Conservation (phyloP, 1,284 basidiomycete species). For the Retiboletus flavoniger region DNA sequence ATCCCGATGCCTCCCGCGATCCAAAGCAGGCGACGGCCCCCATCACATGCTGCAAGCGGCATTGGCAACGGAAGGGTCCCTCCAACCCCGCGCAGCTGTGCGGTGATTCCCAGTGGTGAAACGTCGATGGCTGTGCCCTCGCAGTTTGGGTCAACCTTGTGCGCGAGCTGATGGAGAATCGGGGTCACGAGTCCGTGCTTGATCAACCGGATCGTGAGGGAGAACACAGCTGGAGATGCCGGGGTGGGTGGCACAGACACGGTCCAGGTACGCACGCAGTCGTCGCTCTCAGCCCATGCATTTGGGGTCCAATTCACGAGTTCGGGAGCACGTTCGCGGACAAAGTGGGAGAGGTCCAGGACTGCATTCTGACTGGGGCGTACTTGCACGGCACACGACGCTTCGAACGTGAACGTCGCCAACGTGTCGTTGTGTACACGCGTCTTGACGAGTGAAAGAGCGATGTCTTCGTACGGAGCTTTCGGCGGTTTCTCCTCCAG, state of each 20-base stretch:
- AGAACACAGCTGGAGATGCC: conserved; percentile 24
- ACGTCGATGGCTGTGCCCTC: conserved; percentile 11
- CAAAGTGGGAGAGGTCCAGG: conserved; percentile 51
- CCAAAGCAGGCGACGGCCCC: conserved; percentile 24
- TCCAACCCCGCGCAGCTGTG: conserved; percentile 31
- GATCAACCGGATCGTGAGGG: conserved; percentile 36
- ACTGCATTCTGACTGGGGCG: conserved; percentile 54
- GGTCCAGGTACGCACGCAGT: conserved; percentile 66
- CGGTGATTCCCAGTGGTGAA: conserved; percentile 33
- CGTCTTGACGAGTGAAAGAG: conserved; percentile 37
- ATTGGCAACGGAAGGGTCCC: conserved; percentile 34
- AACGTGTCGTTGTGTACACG: conserved; percentile 46
- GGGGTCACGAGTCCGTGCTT: conserved; percentile 39
- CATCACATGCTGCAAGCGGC: conserved; percentile 22
- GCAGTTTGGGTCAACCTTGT: conserved; percentile 9
- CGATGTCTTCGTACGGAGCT: conserved; percentile 29
- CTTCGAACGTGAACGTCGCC: conserved; percentile 54
- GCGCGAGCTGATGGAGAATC: conserved; percentile 20
- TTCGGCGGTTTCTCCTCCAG: conserved; percentile 44
- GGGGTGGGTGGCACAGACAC: conserved; percentile 44
- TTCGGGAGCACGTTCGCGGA: conserved; percentile 46
- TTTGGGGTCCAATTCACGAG: conserved; percentile 48
- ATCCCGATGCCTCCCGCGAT: conserved; percentile 28
- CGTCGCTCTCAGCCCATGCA: conserved; percentile 54
- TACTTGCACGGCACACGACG: conserved; percentile 37